phyloP scores from a whole-genome alignment of 202 grass and related monocot species.

The Musa balbisiana region DNA sequence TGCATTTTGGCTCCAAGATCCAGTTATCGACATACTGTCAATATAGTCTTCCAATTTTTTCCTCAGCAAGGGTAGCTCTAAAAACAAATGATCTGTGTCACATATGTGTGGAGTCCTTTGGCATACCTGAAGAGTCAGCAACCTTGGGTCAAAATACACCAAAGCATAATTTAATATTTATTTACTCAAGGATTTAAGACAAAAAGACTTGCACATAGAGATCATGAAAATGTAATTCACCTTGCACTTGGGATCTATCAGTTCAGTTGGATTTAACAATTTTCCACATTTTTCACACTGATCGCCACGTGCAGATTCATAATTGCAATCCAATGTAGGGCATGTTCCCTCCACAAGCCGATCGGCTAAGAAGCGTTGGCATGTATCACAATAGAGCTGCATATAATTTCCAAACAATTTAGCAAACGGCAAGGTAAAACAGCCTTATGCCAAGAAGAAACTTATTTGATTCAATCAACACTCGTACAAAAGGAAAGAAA shows the following conservation, averaged over 20 bases:
- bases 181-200: neutral
- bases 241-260: constrained; percentile 93
- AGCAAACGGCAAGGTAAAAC: neutral
- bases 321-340: constrained; percentile 59
- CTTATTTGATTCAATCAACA: neutral
- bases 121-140: constrained; percentile 42
- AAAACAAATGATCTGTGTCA: constrained; percentile 94
- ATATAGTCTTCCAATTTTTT: constrained; percentile 83
- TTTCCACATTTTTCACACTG: constrained; percentile 93
- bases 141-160: neutral
- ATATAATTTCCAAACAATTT: constrained; percentile 10
- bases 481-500: neutral
- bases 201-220: neutral
- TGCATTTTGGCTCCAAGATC: constrained; percentile 93
- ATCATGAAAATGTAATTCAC: constrained; percentile 25
- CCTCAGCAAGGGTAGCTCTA: constrained; percentile 80
- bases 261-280: constrained; percentile 79
- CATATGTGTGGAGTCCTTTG: constrained; percentile 58
- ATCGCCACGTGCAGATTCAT: constrained; percentile 64
- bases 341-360: constrained; percentile 76
- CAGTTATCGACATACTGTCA: constrained; percentile 64
- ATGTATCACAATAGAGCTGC: constrained; percentile 82
- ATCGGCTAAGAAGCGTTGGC: constrained; percentile 80
- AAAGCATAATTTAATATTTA: neutral
- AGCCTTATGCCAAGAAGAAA: neutral